Evolutionary conservation across 1,284 basidiomycete species (phyloP).

Genomic region (Austroboletus sp.): DNA sequence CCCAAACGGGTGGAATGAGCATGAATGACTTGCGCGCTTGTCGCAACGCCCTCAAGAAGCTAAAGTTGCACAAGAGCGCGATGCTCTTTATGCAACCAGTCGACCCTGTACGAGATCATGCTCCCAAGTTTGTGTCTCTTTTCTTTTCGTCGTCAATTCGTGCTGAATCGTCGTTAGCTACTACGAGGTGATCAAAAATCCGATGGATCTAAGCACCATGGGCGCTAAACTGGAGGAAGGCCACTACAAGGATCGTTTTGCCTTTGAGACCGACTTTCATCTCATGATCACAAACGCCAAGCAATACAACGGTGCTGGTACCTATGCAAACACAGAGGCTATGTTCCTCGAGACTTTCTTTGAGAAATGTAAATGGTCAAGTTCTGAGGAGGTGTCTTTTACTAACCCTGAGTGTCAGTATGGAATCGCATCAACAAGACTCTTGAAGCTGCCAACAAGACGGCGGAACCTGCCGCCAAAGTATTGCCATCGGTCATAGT

Average conservation of each 20-base stretch:
- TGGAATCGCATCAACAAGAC: slow-evolving; percentile 77
- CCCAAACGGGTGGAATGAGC: slow-evolving; percentile 77
- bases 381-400: background rate
- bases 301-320: slow-evolving; percentile 73
- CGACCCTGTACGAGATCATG: slow-evolving; percentile 80
- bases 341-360: slow-evolving; percentile 76
- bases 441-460: slow-evolving; percentile 43
- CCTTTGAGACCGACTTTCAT: slow-evolving; percentile 81
- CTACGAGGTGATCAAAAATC: slow-evolving; percentile 82
- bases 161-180: slow-evolving; percentile 50
- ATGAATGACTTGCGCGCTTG: slow-evolving; percentile 76
- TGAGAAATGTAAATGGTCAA: slow-evolving; percentile 62
- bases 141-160: slow-evolving; percentile 23
- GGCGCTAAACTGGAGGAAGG: slow-evolving; percentile 82
- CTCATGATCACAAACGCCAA: slow-evolving; percentile 87
- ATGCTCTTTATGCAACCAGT: slow-evolving; percentile 80
- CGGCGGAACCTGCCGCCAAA: slow-evolving; percentile 30
- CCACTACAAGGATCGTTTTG: slow-evolving; percentile 79
- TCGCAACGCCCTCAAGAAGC: slow-evolving; percentile 75
- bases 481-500: slow-evolving; percentile 31
- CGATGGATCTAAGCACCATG: slow-evolving; percentile 93
- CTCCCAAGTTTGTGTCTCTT: slow-evolving; percentile 57
- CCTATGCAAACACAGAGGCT: slow-evolving; percentile 73
- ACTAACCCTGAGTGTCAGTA: slow-evolving; percentile 37
- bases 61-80: slow-evolving; percentile 67